Conservation (phyloP, 768 basidiomycete species). For the Auricularia heimuer region DNA sequence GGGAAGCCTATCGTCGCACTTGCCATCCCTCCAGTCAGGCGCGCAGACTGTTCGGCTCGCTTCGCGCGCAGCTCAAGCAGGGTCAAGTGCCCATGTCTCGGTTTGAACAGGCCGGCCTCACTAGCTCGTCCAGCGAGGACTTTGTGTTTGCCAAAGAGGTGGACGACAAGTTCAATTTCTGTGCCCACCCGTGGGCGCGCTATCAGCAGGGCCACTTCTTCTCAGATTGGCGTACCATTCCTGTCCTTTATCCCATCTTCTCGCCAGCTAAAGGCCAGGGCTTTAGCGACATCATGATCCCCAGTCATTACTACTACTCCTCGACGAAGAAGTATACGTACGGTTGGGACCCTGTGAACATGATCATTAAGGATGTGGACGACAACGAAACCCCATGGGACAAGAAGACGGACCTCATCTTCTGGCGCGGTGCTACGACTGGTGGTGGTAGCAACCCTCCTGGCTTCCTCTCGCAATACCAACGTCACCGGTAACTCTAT, state of each 20-base stretch:
- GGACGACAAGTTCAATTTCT: slow-evolving; percentile 68
- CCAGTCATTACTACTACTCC: slow-evolving; percentile 93
- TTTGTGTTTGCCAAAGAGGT: slow-evolving; percentile 55
- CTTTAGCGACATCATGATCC: slow-evolving; percentile 85
- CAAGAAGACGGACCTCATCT: slow-evolving; percentile 74
- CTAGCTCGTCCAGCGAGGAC: slow-evolving; percentile 29
- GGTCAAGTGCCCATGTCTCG: slow-evolving; percentile 17
- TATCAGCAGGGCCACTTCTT: slow-evolving; percentile 93
- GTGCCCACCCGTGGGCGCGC: slow-evolving; percentile 70
- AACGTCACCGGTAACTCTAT: slow-evolving; percentile 46
- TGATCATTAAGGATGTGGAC: slow-evolving; percentile 67
- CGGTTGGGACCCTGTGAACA: slow-evolving; percentile 74
- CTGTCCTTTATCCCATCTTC: slow-evolving; percentile 85
- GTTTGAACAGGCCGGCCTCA: slow-evolving; percentile 25
- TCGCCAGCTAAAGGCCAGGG: slow-evolving; percentile 83
- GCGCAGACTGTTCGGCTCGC: slow-evolving; percentile 71
- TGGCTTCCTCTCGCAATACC: slow-evolving; percentile 74
- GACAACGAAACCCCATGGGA: slow-evolving; percentile 85
- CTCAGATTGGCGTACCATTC: slow-evolving; percentile 89
- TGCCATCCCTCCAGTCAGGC: slow-evolving; percentile 73
- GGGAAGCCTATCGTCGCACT: slow-evolving; percentile 92
- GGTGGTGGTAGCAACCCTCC: slow-evolving; percentile 85
- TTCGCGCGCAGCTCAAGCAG: slow-evolving; percentile 29
- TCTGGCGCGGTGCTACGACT: slow-evolving; percentile 95
- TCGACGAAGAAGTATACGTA: slow-evolving; percentile 78